Evolutionary conservation across 2,329 filamentous ascomycete species (phyloP).

Genomic region (Colletotrichum cordylinicola): DNA sequence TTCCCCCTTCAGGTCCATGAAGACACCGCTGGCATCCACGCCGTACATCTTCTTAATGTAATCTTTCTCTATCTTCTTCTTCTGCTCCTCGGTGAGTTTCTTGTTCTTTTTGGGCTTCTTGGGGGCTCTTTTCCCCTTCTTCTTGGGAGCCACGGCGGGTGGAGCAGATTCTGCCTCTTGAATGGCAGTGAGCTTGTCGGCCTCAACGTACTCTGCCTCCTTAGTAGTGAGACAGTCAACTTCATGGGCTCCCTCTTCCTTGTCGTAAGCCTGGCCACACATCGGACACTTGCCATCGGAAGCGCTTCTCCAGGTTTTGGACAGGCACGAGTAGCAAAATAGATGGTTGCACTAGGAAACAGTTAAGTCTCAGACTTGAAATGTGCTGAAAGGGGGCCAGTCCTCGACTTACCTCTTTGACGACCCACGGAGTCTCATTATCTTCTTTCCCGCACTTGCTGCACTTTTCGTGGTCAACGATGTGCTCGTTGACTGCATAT

Average conservation of each 20-base stretch:
- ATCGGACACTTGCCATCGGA: background rate
- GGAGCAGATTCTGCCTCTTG: background rate
- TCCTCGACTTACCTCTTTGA: background rate
- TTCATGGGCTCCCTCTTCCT: background rate
- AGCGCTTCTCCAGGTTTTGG: background rate
- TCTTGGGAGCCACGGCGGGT: background rate
- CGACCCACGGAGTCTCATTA: background rate
- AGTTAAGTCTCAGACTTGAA: background rate
- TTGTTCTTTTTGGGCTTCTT: background rate
- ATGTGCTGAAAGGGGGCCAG: background rate
- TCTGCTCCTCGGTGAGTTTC: background rate
- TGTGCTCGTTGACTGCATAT: background rate
- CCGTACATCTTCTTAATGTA: slow-evolving; percentile 19
- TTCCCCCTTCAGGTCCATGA: background rate
- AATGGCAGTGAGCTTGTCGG: background rate
- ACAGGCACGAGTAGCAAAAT: slow-evolving; percentile 33
- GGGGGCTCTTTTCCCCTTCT: background rate
- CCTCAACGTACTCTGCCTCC: background rate
- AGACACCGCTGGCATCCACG: slow-evolving; percentile 25
- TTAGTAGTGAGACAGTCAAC: background rate
- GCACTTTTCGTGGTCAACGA: background rate
- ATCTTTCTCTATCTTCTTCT: background rate
- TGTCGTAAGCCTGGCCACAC: background rate
- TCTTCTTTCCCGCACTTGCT: background rate
- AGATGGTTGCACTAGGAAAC: slow-evolving; percentile 36